These are phyloP conservation scores for Cyberlindnera mycetangii DNA, from an alignment of 805 yeast species.

Conservation along the genomic window DNA sequence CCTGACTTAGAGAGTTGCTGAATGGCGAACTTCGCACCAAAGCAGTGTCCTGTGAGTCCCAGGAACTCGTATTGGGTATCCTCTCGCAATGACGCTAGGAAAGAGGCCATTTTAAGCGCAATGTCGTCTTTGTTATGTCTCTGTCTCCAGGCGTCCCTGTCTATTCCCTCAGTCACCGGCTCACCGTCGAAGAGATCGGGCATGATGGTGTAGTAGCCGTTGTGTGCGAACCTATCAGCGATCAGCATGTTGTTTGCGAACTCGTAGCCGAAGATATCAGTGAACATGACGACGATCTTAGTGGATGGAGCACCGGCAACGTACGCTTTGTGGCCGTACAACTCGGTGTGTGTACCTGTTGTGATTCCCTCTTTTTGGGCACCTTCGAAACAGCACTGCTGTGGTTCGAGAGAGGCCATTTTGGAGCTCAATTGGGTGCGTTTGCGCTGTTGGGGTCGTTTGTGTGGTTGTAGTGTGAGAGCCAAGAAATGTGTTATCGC, in stretches of 20 bases:
- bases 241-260: constrained; percentile 55
- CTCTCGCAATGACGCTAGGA: constrained; percentile 40
- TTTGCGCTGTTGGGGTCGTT: too few species aligned
- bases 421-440: too few species aligned
- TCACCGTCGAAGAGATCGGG: constrained; percentile 70
- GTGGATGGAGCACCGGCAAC: constrained; percentile 40
- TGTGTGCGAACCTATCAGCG: constrained; percentile 62
- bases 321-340: constrained; percentile 46
- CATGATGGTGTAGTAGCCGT: constrained; percentile 61
- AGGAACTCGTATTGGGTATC: constrained; percentile 47
- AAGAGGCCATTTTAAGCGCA: constrained; percentile 46
- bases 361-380: constrained; percentile 41
- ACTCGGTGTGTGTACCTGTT: constrained; percentile 38
- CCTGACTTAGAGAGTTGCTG: constrained; percentile 43
- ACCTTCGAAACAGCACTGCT: constrained; percentile 3
- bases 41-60: constrained; percentile 76
- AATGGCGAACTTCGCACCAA: constrained; percentile 71
- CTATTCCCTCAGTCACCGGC: constrained; percentile 32
- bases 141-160: constrained; percentile 46
- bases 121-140: constrained; percentile 49
- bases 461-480: too few species aligned
- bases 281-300: constrained; percentile 53
- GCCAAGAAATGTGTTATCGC: too few species aligned
- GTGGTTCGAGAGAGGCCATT: neutral
- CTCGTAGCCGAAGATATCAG: constrained; percentile 69